Conservation (phyloP, 768 basidiomycete genomes). For the Tulasnella sp. region DNA sequence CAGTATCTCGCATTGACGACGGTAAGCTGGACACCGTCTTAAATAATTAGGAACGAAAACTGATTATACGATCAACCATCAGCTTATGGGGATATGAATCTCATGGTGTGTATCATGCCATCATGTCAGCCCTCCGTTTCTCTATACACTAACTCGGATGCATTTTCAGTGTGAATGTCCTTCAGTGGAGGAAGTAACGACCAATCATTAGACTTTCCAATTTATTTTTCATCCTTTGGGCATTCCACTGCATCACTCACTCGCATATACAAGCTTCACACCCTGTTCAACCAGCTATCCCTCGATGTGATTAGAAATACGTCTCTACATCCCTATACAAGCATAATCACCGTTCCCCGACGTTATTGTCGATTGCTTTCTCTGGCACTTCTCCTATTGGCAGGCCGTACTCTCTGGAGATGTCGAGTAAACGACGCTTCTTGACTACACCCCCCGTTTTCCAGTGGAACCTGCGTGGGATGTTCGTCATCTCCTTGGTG, state of each 20-base stretch:
- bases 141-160: conserved; percentile 12
- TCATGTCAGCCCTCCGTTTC: background rate
- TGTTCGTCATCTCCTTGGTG: background rate
- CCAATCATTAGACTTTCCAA: background rate
- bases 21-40: conserved; percentile 39
- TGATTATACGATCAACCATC: conserved; percentile 6
- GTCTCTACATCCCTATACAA: no score
- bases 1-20: conserved; percentile 86
- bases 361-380: no score
- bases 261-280: background rate
- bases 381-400: no score
- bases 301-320: background rate
- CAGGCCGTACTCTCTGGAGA: no score
- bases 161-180: conserved; percentile 67
- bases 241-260: conserved; percentile 5
- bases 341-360: no score
- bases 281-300: conserved; percentile 17
- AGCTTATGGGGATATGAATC: conserved; percentile 91
- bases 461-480: conserved; percentile 1
- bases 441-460: no score
- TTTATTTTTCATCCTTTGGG: background rate
- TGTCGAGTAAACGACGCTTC: no score
- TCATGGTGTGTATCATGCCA: conserved; percentile 49
- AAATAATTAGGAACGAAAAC: background rate
- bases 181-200: conserved; percentile 62